Base-by-base conservation (phyloP, 208 protist species). In the Leishmania gerbilli region DNA sequence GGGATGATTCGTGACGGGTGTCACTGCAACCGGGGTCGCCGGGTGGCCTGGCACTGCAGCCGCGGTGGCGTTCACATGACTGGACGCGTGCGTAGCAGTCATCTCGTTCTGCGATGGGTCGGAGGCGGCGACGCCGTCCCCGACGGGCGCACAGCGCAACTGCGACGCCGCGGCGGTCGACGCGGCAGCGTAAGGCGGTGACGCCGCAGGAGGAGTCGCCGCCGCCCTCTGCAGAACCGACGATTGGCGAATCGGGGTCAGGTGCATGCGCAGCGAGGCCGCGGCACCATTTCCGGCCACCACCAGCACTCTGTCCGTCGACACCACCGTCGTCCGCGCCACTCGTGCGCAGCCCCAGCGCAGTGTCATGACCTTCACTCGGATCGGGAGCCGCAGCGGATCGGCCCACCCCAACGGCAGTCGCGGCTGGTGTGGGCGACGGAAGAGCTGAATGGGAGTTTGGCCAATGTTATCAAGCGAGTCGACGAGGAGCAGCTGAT, bases 381-480 rank as follows among this genome's bases (percentile, higher is more conserved):
- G 77, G 31, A 91, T 81, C 3, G 55, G 58, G 51, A 86, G 87
- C 42, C 79, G 42, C 40, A 85, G 72, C 37, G 91, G 91, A 78
- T 93, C 88, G 17, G 83, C 74, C 47, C 91, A 71, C 81, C 91
- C 86, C 49, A 79, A 72, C 60, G 83, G 65, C 2, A 80, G 79
- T 9, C 95, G 87, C 58, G 83, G 76, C 68, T 81, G 90, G 80
- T 99, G 98, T 34, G 87, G 85, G 71, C 91, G 96, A 13, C 88
- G 96, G 81, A 99, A 99, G 19, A 99, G 84, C 87, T 99, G 98
- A 62, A 97, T 96, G 31, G 98, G 98, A 8, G 98, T 99, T 87
- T 99, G 99, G 19, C 99, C 99, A 94, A 99, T 99, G 85, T 99
- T 99, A 79, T 98, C 94, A 21, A 98, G 91, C 27, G 92, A 96